Evolutionary conservation across 2,329 filamentous ascomycete species (phyloP).

Genomic region (Curvularia lunata): DNA sequence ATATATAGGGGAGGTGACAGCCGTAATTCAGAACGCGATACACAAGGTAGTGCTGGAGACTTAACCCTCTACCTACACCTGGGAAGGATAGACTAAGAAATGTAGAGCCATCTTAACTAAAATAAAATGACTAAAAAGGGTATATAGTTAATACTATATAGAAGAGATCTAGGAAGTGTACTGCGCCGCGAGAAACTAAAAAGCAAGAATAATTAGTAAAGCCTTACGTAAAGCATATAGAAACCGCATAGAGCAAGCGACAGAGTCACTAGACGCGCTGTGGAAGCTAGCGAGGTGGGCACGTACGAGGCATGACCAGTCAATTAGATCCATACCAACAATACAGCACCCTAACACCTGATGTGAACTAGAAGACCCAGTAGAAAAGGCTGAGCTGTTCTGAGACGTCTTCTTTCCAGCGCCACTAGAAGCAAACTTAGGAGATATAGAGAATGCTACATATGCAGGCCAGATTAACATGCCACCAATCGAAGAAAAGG

Average conservation of each 20-base stretch:
- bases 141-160: constrained; percentile 8
- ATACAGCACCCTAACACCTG: constrained; percentile 19
- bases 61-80: too few relatives aligned
- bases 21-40: background rate
- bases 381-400: constrained; percentile 19
- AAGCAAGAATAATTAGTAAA: constrained; percentile 30
- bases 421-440: constrained; percentile 17
- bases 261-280: too few relatives aligned
- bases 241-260: too few relatives aligned
- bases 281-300: too few relatives aligned
- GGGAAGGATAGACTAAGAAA: constrained; percentile 18
- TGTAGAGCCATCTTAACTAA: constrained; percentile 18
- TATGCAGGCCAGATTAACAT: constrained; percentile 26
- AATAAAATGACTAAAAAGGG: constrained; percentile 14
- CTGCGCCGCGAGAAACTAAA: constrained; percentile 28
- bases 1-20: constrained; percentile 5
- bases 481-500: constrained; percentile 18
- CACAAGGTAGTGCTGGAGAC: constrained; percentile 1
- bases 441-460: constrained; percentile 20
- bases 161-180: constrained; percentile 21
- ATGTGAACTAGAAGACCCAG: constrained; percentile 9
- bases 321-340: background rate
- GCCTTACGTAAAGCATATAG: constrained; percentile 17
- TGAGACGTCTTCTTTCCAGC: constrained; percentile 27
- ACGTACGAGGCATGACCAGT: too few relatives aligned